Evolutionary conservation across 2,329 filamentous ascomycete species (phyloP).

Genomic region (Colletotrichum siamense): DNA sequence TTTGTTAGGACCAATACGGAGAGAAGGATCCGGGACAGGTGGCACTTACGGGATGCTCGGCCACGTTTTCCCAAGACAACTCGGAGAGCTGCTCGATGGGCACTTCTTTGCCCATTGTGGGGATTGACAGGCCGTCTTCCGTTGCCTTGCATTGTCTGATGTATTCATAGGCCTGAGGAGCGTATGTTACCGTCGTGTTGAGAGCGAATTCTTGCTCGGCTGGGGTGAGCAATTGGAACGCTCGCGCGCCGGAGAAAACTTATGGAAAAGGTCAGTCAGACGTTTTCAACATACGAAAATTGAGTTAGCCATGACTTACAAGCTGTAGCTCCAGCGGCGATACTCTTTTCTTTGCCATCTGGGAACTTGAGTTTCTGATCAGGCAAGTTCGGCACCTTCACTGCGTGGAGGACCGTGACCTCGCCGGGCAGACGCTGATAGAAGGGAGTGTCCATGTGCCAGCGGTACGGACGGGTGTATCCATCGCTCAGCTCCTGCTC

Average conservation of each 20-base stretch:
- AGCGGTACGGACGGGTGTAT: neutral
- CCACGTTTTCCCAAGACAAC: neutral
- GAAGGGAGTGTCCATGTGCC: neutral
- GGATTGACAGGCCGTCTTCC: neutral
- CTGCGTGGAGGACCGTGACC: neutral
- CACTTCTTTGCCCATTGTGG: neutral
- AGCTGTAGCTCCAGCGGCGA: neutral
- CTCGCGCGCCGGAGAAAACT: neutral
- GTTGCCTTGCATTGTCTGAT: neutral
- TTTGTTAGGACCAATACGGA: neutral
- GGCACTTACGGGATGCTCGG: neutral
- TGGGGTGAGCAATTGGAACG: neutral
- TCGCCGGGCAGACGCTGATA: neutral
- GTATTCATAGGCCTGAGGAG: neutral
- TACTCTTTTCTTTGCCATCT: neutral
- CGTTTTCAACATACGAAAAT: neutral
- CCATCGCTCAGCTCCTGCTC: neutral
- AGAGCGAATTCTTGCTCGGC: neutral
- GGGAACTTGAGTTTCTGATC: neutral
- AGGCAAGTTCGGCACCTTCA: neutral
- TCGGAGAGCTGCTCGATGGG: neutral
- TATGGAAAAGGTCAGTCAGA: accelerated
- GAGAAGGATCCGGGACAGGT: neutral
- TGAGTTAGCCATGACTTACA: neutral
- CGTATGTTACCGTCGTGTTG: neutral